These are phyloP conservation scores for Cladosporium sp. DNA, from an alignment of 2,329 filamentous ascomycete genomes.

Conservation along the genomic window DNA sequence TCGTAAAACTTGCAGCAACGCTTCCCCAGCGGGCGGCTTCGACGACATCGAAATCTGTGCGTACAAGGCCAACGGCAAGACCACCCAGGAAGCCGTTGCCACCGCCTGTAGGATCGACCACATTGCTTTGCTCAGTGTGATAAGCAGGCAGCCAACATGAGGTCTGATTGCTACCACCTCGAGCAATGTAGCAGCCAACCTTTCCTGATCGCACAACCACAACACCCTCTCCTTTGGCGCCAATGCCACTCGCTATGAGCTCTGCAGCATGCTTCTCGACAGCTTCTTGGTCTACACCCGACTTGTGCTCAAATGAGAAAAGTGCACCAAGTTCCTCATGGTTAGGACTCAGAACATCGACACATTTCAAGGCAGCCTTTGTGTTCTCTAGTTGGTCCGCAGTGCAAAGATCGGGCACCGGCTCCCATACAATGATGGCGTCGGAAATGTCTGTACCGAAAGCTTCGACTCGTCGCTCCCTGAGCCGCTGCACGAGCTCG, in stretches of 20 bases:
- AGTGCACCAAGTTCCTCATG: slow-evolving; percentile 85
- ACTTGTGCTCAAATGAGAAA: slow-evolving; percentile 58
- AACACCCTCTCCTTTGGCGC: slow-evolving; percentile 44
- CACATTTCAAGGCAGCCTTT: slow-evolving; percentile 53
- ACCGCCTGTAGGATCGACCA: slow-evolving; percentile 91
- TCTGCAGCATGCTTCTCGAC: slow-evolving; percentile 44
- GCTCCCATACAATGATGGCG: slow-evolving; percentile 89
- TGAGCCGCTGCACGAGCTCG: slow-evolving; percentile 72
- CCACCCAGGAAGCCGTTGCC: slow-evolving; percentile 85
- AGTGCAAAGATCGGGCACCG: slow-evolving; percentile 83
- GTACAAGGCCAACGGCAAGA: slow-evolving; percentile 58
- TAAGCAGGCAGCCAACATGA: slow-evolving; percentile 75
- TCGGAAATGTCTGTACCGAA: slow-evolving; percentile 26
- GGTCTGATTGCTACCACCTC: slow-evolving; percentile 21
- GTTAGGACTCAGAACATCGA: slow-evolving; percentile 74
- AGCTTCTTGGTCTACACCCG: slow-evolving; percentile 40
- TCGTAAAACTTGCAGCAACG: slow-evolving; percentile 85
- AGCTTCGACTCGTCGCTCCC: slow-evolving; percentile 42
- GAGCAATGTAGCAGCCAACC: slow-evolving; percentile 63
- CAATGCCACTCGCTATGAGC: slow-evolving; percentile 37
- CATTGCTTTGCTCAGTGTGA: slow-evolving; percentile 57
- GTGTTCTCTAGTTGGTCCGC: slow-evolving; percentile 62
- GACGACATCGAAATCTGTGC: slow-evolving; percentile 58
- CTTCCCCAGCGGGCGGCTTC: slow-evolving; percentile 77
- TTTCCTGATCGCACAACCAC: slow-evolving; percentile 72